Evolutionary conservation across 2,329 filamentous ascomycete species (phyloP).

Genomic region (Cladosporium phlei): DNA sequence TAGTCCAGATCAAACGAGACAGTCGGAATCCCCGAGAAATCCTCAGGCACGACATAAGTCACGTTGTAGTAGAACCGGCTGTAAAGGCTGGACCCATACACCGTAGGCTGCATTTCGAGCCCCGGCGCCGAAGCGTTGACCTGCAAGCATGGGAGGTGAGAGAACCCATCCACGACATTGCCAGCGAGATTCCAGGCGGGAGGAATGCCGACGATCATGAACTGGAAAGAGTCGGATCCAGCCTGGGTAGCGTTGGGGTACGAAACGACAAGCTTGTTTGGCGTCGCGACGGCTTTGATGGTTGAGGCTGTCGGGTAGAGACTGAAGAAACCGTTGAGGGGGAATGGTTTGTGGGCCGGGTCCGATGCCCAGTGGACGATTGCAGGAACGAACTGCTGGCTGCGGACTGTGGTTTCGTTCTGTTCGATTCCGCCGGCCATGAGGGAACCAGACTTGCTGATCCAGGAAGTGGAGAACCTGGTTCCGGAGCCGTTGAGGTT

Average conservation of each 20-base stretch:
- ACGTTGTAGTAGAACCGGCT: neutral
- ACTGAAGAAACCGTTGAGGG: neutral
- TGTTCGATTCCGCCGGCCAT: constrained; percentile 11
- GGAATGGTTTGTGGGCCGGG: neutral
- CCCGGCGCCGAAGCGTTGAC: neutral
- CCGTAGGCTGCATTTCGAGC: neutral
- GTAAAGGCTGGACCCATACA: neutral
- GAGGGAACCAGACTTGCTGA: constrained; percentile 3
- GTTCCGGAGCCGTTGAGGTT: neutral
- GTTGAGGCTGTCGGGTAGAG: neutral
- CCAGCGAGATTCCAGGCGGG: neutral
- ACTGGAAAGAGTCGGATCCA: neutral
- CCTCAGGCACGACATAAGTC: neutral
- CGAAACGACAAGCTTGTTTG: neutral
- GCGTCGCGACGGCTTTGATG: neutral
- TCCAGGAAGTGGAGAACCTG: neutral
- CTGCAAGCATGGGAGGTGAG: neutral
- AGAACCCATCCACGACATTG: neutral
- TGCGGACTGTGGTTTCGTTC: constrained; percentile 4
- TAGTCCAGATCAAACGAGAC: neutral
- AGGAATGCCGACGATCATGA: neutral
- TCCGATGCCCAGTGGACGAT: constrained; percentile 11
- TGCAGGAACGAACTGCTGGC: constrained; percentile 11
- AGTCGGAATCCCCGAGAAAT: neutral
- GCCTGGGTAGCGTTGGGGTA: neutral